A percentile compares a stretch with the other conserved stretches of the same genome.
These are phyloP conservation scores for Silene noctiflora DNA, from an alignment of 179 eudicot genomes.

Conservation along the genomic window DNA sequence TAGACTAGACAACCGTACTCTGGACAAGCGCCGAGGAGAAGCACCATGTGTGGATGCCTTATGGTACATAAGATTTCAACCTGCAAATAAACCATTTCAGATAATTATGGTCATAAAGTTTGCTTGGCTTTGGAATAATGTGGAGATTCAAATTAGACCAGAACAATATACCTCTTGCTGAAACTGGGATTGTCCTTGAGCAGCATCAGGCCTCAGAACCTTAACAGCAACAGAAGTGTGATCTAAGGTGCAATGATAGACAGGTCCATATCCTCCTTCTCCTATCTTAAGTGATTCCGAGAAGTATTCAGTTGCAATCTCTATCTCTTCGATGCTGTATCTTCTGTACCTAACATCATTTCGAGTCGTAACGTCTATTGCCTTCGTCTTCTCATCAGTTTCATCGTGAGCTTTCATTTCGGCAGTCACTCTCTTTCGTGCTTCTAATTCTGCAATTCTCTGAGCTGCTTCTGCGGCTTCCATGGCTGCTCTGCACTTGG, in stretches of 20 bases:
- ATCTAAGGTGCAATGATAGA: constrained; percentile 36
- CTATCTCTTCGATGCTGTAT: constrained; percentile 43
- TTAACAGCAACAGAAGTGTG: constrained; percentile 46
- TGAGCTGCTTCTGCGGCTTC: constrained; percentile 51
- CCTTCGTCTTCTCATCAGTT: constrained; percentile 23
- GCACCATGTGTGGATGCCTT: constrained; percentile 50
- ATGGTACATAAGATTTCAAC: constrained; percentile 45
- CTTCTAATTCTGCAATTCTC: constrained; percentile 42
- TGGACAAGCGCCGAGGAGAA: constrained; percentile 48
- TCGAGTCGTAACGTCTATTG: constrained; percentile 6
- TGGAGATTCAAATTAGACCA: no score
- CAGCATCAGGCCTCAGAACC: constrained; percentile 48
- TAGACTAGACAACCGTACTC: constrained; percentile 47
- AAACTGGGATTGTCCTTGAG: constrained; percentile 46
- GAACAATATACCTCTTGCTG: constrained; percentile 39
- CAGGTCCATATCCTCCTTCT: constrained; percentile 58
- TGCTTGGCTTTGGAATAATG: background rate
- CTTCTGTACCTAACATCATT: constrained; percentile 34
- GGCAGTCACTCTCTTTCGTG: constrained; percentile 30
- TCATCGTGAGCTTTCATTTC: constrained; percentile 30
- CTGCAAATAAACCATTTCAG: constrained; percentile 15
- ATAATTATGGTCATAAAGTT: background rate
- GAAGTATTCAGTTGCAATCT: constrained; percentile 40
- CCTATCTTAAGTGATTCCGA: constrained; percentile 42
- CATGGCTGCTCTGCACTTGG: constrained; percentile 42